A percentile compares a stretch with the other conserved stretches of the same genome.
phyloP scores from a whole-genome alignment of 352 stramenopile species.

The Vaucheria bursata region DNA sequence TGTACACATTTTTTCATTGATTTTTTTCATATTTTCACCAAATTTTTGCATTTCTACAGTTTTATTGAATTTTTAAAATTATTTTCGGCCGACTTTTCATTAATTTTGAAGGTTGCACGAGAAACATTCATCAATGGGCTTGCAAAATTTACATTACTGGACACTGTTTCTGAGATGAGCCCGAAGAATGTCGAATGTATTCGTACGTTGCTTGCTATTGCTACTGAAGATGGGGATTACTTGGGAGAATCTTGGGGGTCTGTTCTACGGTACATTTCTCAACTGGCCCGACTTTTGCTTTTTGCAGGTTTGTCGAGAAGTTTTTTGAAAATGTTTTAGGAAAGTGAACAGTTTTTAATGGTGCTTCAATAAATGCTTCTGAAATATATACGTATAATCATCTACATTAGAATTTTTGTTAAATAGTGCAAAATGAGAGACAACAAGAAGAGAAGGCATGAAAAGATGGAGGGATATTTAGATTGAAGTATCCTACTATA shows the following conservation, averaged over 20 bases:
- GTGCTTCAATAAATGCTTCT: too few species aligned
- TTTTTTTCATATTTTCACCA: not conserved
- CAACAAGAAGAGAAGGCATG: too few species aligned
- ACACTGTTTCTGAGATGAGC: constrained; percentile 45
- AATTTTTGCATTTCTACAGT: not conserved
- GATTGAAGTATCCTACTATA: too few species aligned
- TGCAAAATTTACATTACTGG: constrained; percentile 44
- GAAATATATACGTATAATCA: not conserved
- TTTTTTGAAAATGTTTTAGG: constrained; percentile 10
- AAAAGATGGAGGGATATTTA: too few species aligned
- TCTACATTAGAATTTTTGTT: too few species aligned
- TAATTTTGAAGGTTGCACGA: constrained; percentile 23
- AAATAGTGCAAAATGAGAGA: too few species aligned
- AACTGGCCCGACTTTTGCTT: constrained; percentile 78
- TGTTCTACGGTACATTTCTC: constrained; percentile 91
- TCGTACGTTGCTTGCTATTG: constrained; percentile 89
- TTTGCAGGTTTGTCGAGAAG: not conserved
- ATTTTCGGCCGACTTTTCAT: too few species aligned
- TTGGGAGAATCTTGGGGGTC: constrained; percentile 87
- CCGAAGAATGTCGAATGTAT: constrained; percentile 94
- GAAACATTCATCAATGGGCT: constrained; percentile 47
- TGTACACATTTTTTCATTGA: not conserved
- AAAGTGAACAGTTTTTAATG: too few species aligned
- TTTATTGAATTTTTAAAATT: not conserved
- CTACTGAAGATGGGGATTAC: constrained; percentile 79